Evolutionary conservation across 495 filamentous ascomycete genomes (phyloP).

Genomic region (Thermochaetoides thermophila): DNA sequence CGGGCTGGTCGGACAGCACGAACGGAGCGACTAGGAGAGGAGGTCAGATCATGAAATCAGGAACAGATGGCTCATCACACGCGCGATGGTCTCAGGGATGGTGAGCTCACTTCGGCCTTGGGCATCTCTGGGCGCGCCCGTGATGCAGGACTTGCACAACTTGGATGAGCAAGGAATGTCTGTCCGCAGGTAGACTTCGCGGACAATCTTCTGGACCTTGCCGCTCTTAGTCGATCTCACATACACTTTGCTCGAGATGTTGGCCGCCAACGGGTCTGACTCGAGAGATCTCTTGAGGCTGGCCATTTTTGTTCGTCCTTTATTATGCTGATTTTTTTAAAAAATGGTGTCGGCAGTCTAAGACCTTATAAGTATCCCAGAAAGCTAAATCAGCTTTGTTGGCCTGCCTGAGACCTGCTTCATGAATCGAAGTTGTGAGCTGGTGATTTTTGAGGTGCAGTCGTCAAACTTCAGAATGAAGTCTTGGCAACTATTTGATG

Average conservation of each 20-base stretch:
- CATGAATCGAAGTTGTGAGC: too few relatives aligned
- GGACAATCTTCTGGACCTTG: conserved; percentile 96
- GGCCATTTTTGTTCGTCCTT: conserved; percentile 53
- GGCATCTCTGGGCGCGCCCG: conserved; percentile 58
- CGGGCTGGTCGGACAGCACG: conserved; percentile 73
- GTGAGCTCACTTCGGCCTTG: conserved; percentile 49
- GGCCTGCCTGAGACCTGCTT: too few relatives aligned
- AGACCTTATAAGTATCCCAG: too few relatives aligned
- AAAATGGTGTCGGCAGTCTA: too few relatives aligned
- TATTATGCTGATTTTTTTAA: neutral
- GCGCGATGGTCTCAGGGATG: too few relatives aligned
- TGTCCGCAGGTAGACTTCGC: conserved; percentile 85
- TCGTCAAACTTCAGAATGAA: too few relatives aligned
- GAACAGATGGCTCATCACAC: too few relatives aligned
- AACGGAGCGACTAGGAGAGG: conserved; percentile 55
- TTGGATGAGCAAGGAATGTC: conserved; percentile 96
- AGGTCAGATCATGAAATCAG: conserved; percentile 11
- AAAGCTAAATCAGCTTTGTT: too few relatives aligned
- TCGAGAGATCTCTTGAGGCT: conserved; percentile 67
- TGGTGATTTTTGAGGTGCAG: too few relatives aligned
- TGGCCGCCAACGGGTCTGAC: conserved; percentile 52
- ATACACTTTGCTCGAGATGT: conserved; percentile 83
- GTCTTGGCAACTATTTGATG: too few relatives aligned
- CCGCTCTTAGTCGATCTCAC: conserved; percentile 84
- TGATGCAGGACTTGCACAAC: conserved; percentile 61